phyloP scores from a whole-genome alignment of 1,139 yeast species.

The Pichia sp. region DNA sequence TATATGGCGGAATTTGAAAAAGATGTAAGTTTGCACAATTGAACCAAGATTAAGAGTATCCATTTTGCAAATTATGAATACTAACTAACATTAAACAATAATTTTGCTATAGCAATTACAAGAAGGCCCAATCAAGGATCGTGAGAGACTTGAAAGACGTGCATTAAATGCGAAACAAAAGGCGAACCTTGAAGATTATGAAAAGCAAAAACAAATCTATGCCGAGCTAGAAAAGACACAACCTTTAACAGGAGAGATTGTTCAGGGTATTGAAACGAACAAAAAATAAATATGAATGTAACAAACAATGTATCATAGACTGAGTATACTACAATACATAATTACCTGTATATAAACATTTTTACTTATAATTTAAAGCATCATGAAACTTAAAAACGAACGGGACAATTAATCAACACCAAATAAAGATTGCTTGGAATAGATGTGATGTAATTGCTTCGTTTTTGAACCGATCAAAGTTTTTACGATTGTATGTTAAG shows the following conservation, averaged over 20 bases:
- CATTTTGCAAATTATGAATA: not conserved
- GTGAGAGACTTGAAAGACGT: constrained; percentile 27
- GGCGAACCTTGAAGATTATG: constrained; percentile 68
- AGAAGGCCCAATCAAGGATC: constrained; percentile 33
- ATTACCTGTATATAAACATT: no score
- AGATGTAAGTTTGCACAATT: constrained; percentile 27
- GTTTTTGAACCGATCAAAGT: no score
- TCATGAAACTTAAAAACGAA: no score
- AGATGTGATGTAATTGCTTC: no score
- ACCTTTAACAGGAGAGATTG: constrained; percentile 49
- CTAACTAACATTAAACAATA: not conserved
- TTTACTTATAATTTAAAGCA: no score
- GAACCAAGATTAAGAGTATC: not conserved
- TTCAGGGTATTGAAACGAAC: constrained; percentile 21
- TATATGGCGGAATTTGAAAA: constrained; percentile 31
- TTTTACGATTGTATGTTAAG: no score
- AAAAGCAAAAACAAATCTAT: constrained; percentile 61
- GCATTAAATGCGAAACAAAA: constrained; percentile 36
- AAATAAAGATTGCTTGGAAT: no score
- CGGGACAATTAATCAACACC: no score
- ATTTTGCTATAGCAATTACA: constrained; percentile 26
- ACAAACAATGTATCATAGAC: not conserved
- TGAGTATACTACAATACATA: not conserved
- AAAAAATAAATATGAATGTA: not conserved
- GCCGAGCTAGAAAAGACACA: constrained; percentile 60